phyloP scores from a whole-genome alignment of 495 filamentous ascomycete genomes.

The Penicillium ochrochloron region DNA sequence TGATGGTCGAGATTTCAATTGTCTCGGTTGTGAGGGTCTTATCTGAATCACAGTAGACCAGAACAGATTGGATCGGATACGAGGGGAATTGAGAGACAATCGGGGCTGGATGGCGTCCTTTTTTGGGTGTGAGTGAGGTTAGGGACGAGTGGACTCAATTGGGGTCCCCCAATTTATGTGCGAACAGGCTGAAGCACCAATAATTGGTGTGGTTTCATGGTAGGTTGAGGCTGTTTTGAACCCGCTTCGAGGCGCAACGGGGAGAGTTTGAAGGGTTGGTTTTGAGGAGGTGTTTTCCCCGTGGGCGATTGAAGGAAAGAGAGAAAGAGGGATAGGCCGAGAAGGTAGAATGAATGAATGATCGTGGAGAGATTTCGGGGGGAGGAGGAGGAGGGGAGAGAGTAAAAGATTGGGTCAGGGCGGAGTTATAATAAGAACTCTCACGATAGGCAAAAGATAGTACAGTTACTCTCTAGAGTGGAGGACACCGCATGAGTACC shows the following conservation, averaged over 20 bases:
- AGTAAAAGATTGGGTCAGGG: conserved; percentile 18
- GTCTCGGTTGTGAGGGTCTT: background rate
- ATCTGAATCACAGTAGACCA: background rate
- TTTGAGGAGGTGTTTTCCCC: background rate
- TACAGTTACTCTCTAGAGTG: background rate
- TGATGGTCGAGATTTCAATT: background rate
- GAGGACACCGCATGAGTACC: background rate
- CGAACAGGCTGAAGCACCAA: conserved; percentile 15
- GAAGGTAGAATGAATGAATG: conserved; percentile 3
- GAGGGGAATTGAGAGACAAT: background rate
- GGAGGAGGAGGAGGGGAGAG: background rate
- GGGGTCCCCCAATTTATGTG: conserved; percentile 20
- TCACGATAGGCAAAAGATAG: background rate
- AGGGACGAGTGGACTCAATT: conserved; percentile 4
- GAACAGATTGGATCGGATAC: background rate
- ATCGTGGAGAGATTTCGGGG: conserved; percentile 4
- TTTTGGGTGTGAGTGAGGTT: background rate
- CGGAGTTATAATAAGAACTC: conserved; percentile 13
- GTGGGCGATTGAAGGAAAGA: background rate
- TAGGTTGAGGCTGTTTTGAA: conserved; percentile 8
- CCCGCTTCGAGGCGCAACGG: conserved; percentile 10
- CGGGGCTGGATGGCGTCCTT: background rate
- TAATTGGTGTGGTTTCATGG: conserved; percentile 29
- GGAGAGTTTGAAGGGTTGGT: background rate
- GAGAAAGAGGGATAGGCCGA: background rate